These are phyloP conservation scores for Kalmanozyma brasiliensis DNA, from an alignment of 1,284 basidiomycete genomes.

Conservation along the genomic window DNA sequence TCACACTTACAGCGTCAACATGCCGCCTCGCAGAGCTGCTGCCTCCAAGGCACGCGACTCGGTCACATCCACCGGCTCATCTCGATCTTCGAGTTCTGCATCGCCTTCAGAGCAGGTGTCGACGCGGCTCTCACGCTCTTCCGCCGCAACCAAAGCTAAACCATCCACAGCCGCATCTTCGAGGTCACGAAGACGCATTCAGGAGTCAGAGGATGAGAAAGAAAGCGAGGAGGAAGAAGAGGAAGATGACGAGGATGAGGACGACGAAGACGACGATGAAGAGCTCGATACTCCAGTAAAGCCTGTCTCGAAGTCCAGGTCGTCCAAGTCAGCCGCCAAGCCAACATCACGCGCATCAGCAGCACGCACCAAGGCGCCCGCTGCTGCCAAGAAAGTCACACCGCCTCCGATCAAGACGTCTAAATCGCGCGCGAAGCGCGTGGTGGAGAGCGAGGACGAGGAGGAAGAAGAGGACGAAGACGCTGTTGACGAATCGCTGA, in stretches of 20 bases:
- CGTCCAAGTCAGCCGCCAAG: constrained; percentile 17
- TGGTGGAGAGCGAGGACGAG: constrained; percentile 32
- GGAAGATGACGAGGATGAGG: constrained; percentile 18
- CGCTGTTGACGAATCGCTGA: constrained; percentile 33
- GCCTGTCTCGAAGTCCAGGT: constrained; percentile 19
- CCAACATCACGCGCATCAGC: constrained; percentile 17
- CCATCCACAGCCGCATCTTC: constrained; percentile 13
- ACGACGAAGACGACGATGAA: constrained; percentile 22
- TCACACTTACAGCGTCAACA: constrained; percentile 1
- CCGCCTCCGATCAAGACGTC: constrained; percentile 24
- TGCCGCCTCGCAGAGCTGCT: constrained; percentile 43
- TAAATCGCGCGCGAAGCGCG: constrained; percentile 21
- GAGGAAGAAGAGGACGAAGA: constrained; percentile 26
- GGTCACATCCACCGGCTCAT: constrained; percentile 26
- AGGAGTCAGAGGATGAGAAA: constrained; percentile 31
- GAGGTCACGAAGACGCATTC: constrained; percentile 39
- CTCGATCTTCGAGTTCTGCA: constrained; percentile 14
- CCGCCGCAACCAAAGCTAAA: constrained; percentile 16
- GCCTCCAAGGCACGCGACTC: constrained; percentile 45
- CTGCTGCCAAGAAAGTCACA: constrained; percentile 11
- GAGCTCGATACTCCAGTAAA: constrained; percentile 34
- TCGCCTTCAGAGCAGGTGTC: constrained; percentile 23
- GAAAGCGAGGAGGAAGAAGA: constrained; percentile 22
- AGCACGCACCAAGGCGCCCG: constrained; percentile 11
- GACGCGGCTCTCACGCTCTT: constrained; percentile 20